Evolutionary conservation across 129 eudicot genomes (phyloP), one percentile per base, ranked within the genome.

Genomic region (Logfia minima): DNA sequence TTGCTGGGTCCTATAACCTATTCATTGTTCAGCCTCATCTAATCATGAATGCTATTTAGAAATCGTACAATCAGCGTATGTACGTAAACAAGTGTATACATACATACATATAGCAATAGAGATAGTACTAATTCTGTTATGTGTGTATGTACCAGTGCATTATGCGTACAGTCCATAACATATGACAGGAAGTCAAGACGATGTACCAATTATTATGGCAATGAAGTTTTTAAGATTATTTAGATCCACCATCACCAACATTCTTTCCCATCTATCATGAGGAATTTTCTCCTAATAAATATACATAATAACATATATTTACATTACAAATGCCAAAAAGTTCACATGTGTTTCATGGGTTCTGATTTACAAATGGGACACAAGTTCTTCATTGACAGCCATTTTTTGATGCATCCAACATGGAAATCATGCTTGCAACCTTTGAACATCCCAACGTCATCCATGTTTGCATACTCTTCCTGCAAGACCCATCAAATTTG

Each of bases 321-420:
- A 77, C 81, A 77, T 13, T 67, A 23, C 45, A 22, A 37, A 34
- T 17, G 24, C 66, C 19, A 21, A 66, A 16, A 77, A 52, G 45
- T 34, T 67, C 35, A 77, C 26, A 67, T 67, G 19, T 77, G 75
- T 77, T 67, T 67, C 16, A 67, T 37, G 24, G 81, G 75, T 67
- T 77, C 81, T 77, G 81, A 77, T 69, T 89, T 89, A 85, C 95
- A 89, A 70, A 89, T 85, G 32, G 95, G 95, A 65, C 95, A 89
- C 68, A 74, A 4, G 61, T 89, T 89, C 88, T 89, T 89, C 83
- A 87, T 85, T 16, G 87, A 84, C 41, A 89, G 72, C 95, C 95
- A 89, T 43, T 80, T 86, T 23, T 81, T 80, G 58, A 89, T 87
- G 73, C 95, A 89, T 24, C 86, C 82, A 13, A 80, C 87, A 70